A percentile compares a stretch with the other conserved stretches of the same genome.
These are phyloP conservation scores for Penicillium crustosum DNA, from an alignment of 2,329 filamentous ascomycete genomes.

Conservation along the genomic window DNA sequence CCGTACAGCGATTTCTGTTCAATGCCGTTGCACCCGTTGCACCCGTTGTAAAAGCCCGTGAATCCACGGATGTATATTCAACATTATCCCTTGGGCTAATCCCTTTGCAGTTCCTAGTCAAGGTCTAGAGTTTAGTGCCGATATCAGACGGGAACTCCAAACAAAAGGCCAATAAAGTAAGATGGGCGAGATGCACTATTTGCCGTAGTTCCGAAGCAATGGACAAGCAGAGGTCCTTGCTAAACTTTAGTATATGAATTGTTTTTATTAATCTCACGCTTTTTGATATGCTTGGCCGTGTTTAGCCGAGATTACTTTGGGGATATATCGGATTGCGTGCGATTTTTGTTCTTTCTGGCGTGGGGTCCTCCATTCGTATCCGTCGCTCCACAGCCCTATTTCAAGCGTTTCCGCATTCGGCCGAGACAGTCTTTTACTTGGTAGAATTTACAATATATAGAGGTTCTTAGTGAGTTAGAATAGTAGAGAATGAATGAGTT, in stretches of 20 bases:
- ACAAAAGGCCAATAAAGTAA: background rate
- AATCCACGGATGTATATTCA: background rate
- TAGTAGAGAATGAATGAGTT: background rate
- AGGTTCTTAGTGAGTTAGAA: background rate
- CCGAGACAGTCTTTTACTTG: background rate
- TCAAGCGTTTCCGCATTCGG: background rate
- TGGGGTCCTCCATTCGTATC: background rate
- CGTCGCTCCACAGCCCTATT: background rate
- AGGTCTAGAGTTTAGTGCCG: no score
- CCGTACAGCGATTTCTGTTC: background rate
- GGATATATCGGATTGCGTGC: background rate
- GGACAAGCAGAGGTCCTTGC: background rate
- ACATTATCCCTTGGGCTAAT: background rate
- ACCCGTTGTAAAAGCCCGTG: background rate
- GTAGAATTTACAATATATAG: background rate
- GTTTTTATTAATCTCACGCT: background rate
- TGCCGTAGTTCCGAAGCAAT: background rate
- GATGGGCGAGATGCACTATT: background rate
- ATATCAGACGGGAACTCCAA: background rate
- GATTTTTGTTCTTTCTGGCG: background rate
- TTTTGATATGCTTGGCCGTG: background rate
- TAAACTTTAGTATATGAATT: background rate
- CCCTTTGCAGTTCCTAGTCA: background rate
- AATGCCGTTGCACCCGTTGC: background rate
- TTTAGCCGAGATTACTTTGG: background rate